A percentile compares a stretch with the other conserved stretches of the same genome.
Evolutionary conservation across 2,329 filamentous ascomycete genomes (phyloP).

Genomic region (Emergomyces africanus): DNA sequence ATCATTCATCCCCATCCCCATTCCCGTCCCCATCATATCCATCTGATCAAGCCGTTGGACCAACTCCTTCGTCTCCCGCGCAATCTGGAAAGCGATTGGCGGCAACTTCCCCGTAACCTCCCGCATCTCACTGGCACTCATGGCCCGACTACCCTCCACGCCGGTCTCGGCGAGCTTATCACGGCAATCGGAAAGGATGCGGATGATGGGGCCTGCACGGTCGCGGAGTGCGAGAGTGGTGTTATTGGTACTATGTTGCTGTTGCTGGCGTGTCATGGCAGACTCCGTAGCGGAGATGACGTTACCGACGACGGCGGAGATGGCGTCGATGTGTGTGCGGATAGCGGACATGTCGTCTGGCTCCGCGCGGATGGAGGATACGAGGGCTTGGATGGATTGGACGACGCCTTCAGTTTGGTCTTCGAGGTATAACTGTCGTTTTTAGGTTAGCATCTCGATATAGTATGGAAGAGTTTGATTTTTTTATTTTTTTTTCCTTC

Average conservation of each 20-base stretch:
- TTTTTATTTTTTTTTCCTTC: neutral
- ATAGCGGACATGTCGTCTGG: slow-evolving; percentile 49
- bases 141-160: slow-evolving; percentile 48
- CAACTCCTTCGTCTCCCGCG: slow-evolving; percentile 66
- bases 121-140: slow-evolving; percentile 36
- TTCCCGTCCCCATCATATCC: slow-evolving; percentile 19
- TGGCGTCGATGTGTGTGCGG: slow-evolving; percentile 55
- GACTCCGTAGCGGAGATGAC: slow-evolving; percentile 55
- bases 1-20: slow-evolving; percentile 28
- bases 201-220: slow-evolving; percentile 27
- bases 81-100: slow-evolving; percentile 77
- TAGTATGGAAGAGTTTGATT: no score
- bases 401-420: slow-evolving; percentile 70
- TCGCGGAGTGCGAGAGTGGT: slow-evolving; percentile 34
- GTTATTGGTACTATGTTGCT: slow-evolving; percentile 14
- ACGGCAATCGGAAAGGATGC: slow-evolving; percentile 47
- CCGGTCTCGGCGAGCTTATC: slow-evolving; percentile 53
- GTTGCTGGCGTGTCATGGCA: slow-evolving; percentile 27
- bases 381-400: slow-evolving; percentile 69
- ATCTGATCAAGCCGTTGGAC: slow-evolving; percentile 37
- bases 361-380: slow-evolving; percentile 56
- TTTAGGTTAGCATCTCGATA: neutral
- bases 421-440: slow-evolving; percentile 56
- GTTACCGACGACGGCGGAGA: slow-evolving; percentile 56
- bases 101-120: slow-evolving; percentile 59